Conservation (phyloP, 2,329 filamentous ascomycete genomes). For the Pezicula radicicola region DNA sequence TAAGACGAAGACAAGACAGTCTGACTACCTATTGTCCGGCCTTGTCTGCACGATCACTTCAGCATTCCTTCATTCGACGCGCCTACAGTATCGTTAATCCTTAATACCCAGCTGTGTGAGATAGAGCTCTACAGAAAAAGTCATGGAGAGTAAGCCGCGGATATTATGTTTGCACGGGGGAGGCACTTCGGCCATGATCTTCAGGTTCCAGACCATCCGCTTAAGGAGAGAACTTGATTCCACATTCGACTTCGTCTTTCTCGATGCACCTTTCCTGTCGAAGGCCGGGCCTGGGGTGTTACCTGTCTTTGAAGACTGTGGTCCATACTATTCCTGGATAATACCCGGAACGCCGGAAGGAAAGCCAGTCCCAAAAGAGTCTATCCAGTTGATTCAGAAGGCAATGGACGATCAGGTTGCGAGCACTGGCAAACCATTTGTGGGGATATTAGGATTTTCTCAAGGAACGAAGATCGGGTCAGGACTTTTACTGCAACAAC, state of each 20-base stretch:
- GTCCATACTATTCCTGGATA: slow-evolving; percentile 59
- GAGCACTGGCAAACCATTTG: neutral
- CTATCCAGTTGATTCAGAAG: neutral
- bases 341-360: slow-evolving; percentile 7
- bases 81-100: too few species aligned
- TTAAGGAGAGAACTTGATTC: slow-evolving; percentile 36
- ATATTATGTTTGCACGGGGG: slow-evolving; percentile 78
- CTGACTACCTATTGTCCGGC: too few species aligned
- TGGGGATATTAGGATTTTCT: slow-evolving; percentile 4
- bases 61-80: too few species aligned
- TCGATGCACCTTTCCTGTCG: slow-evolving; percentile 64
- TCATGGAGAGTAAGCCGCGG: slow-evolving; percentile 42
- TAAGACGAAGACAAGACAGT: too few species aligned
- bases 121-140: too few species aligned
- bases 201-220: slow-evolving; percentile 55
- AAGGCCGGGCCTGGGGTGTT: slow-evolving; percentile 59
- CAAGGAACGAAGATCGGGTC: slow-evolving; percentile 6
- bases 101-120: too few species aligned
- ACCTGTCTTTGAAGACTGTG: slow-evolving; percentile 62
- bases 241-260: slow-evolving; percentile 67
- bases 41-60: too few species aligned
- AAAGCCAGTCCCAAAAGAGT: neutral
- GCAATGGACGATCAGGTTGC: neutral
- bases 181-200: slow-evolving; percentile 69
- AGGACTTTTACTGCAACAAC: slow-evolving; percentile 1